phyloP scores from a whole-genome alignment of 257 asterid genomes.

The Osmanthus fragrans region DNA sequence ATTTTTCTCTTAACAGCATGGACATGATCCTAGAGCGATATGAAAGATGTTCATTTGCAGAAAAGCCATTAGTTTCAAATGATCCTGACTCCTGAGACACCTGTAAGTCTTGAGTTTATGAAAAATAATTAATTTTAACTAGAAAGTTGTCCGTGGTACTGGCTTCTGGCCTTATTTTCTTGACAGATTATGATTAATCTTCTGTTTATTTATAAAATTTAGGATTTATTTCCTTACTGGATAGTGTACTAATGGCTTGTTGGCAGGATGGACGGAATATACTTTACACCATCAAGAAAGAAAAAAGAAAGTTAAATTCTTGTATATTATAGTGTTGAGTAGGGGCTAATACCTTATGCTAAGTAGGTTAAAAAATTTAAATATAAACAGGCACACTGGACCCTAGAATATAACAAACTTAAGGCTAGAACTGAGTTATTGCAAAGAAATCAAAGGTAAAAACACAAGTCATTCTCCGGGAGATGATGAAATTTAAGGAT shows the following conservation, averaged over 20 bases:
- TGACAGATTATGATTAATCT: not conserved
- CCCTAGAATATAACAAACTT: conserved; percentile 53
- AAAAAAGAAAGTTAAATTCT: too few relatives aligned
- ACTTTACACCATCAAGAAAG: too few relatives aligned
- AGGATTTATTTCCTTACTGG: not conserved
- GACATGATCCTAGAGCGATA: not conserved
- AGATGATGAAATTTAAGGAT: not conserved
- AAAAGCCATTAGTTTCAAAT: conserved; percentile 27
- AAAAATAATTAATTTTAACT: not conserved
- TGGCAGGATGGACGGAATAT: too few relatives aligned
- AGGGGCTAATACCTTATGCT: too few relatives aligned
- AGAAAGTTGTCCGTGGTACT: not conserved
- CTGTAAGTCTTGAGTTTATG: conserved; percentile 17
- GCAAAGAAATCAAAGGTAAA: conserved; percentile 53
- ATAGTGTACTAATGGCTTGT: not conserved
- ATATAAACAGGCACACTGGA: conserved; percentile 50
- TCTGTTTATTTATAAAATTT: not conserved
- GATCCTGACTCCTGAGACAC: conserved; percentile 37
- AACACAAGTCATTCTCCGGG: not conserved
- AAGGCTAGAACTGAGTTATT: conserved; percentile 59
- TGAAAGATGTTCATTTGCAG: conserved; percentile 42
- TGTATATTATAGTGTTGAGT: too few relatives aligned
- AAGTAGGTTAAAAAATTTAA: too few relatives aligned
- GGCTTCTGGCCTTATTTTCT: not conserved
- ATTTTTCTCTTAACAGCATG: too few relatives aligned